Evolutionary conservation across 2,329 filamentous ascomycete genomes (phyloP).

Genomic region (Pseudomassariella vexata): DNA sequence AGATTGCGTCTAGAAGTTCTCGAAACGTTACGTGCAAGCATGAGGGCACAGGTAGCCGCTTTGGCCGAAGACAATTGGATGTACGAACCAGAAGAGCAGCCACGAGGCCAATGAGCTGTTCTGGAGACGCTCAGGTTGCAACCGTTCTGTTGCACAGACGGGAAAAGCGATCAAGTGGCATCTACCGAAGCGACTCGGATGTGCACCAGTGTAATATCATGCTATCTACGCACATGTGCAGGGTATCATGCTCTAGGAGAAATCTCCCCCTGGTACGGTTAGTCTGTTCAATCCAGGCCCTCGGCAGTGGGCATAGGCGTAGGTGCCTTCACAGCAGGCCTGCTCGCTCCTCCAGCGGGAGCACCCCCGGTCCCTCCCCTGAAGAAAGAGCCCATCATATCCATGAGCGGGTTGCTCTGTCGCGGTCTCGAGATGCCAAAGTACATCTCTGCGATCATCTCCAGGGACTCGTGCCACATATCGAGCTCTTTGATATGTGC

Average conservation of each 20-base stretch:
- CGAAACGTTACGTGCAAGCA: slow-evolving; percentile 61
- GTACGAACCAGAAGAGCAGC: slow-evolving; percentile 66
- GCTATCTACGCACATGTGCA: slow-evolving; percentile 3
- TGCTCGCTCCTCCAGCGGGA: slow-evolving; percentile 24
- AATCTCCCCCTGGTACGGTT: too few relatives aligned
- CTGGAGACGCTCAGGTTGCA: background rate
- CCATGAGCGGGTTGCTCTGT: slow-evolving; percentile 87
- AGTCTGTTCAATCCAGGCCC: slow-evolving; percentile 49
- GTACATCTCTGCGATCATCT: slow-evolving; percentile 92
- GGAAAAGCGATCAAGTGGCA: too few relatives aligned
- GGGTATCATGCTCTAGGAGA: slow-evolving; percentile 2
- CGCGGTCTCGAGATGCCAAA: slow-evolving; percentile 85
- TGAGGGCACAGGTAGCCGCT: slow-evolving; percentile 66
- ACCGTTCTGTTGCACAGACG: slow-evolving; percentile 1
- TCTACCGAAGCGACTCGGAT: too few relatives aligned
- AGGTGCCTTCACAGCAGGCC: slow-evolving; percentile 37
- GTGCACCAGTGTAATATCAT: too few relatives aligned
- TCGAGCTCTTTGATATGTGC: slow-evolving; percentile 70
- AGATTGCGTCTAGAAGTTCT: slow-evolving; percentile 50
- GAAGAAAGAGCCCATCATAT: slow-evolving; percentile 97
- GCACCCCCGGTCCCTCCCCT: slow-evolving; percentile 59
- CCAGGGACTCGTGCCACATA: slow-evolving; percentile 75
- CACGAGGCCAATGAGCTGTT: slow-evolving; percentile 26
- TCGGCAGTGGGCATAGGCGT: slow-evolving; percentile 49
- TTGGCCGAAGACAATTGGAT: slow-evolving; percentile 87